phyloP scores from a whole-genome alignment of 2,329 filamentous ascomycete genomes.

The Blastomyces parvus region DNA sequence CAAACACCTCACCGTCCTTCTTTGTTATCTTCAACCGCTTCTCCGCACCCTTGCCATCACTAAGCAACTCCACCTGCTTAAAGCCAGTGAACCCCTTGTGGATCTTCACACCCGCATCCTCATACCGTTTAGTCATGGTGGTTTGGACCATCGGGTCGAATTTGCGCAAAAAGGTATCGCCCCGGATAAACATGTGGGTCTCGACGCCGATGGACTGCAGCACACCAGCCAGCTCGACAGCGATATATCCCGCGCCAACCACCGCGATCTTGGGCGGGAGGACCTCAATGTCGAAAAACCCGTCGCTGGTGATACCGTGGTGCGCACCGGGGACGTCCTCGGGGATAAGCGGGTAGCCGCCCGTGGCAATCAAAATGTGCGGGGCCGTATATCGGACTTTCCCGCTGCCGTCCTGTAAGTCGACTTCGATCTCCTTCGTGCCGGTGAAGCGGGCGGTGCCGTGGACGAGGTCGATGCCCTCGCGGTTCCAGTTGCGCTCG shows the following conservation, averaged over 20 bases:
- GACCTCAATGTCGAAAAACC: conserved; percentile 44
- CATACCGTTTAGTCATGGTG: conserved; percentile 44
- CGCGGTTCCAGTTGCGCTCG: conserved; percentile 42
- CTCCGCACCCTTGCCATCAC: conserved; percentile 38
- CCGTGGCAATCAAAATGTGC: conserved; percentile 42
- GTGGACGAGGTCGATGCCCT: conserved; percentile 43
- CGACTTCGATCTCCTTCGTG: conserved; percentile 38
- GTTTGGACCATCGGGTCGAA: conserved; percentile 46
- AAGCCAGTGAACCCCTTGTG: conserved; percentile 40
- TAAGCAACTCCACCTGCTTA: conserved; percentile 39
- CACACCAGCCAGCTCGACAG: conserved; percentile 44
- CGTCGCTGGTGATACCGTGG: conserved; percentile 44
- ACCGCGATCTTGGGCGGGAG: conserved; percentile 43
- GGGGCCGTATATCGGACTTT: conserved; percentile 35
- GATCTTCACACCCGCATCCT: conserved; percentile 39
- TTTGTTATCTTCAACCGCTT: conserved; percentile 39
- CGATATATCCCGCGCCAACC: conserved; percentile 44
- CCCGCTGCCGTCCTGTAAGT: conserved; percentile 33
- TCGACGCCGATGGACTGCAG: conserved; percentile 42
- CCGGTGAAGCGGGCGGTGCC: conserved; percentile 40
- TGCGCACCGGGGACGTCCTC: conserved; percentile 37
- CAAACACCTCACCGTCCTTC: conserved; percentile 35
- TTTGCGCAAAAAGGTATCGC: conserved; percentile 40
- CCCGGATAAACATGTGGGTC: conserved; percentile 44
- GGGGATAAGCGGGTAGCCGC: conserved; percentile 39